Evolutionary conservation across 2,329 filamentous ascomycete genomes (phyloP).

Genomic region (Metarhizium humberi): DNA sequence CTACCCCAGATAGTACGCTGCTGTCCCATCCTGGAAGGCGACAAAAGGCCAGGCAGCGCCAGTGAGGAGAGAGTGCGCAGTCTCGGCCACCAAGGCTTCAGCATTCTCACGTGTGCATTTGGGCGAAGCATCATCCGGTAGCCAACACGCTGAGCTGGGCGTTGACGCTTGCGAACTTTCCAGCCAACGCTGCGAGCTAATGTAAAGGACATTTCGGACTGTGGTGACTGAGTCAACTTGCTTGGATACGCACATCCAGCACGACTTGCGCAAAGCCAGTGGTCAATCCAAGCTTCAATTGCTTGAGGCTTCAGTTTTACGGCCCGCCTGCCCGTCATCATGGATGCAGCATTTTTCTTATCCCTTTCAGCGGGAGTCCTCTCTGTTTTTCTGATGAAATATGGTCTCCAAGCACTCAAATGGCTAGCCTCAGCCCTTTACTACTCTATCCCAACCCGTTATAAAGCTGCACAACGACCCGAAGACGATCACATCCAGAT

Average conservation of each 20-base stretch:
- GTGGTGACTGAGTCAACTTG: not conserved
- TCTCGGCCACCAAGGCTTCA: not conserved
- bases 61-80: not conserved
- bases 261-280: not conserved
- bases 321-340: not conserved
- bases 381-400: constrained; percentile 21
- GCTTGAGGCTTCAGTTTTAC: not conserved
- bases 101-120: not conserved
- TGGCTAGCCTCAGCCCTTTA: constrained; percentile 15
- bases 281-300: not conserved
- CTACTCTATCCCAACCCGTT: constrained; percentile 23
- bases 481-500: constrained; percentile 55
- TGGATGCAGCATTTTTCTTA: constrained; percentile 20
- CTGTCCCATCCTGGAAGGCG: not conserved
- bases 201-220: not conserved
- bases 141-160: too few relatives aligned
- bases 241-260: not conserved
- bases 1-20: not conserved
- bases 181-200: too few relatives aligned
- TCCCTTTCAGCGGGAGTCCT: constrained; percentile 25
- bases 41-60: not conserved
- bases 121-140: not conserved
- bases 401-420: constrained; percentile 11
- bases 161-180: too few relatives aligned
- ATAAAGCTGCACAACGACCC: constrained; percentile 23